A percentile compares a stretch with the other conserved stretches of the same genome.
These are phyloP conservation scores for Aspergillus aculeatinus DNA, from an alignment of 2,329 filamentous ascomycete genomes.

Conservation along the genomic window DNA sequence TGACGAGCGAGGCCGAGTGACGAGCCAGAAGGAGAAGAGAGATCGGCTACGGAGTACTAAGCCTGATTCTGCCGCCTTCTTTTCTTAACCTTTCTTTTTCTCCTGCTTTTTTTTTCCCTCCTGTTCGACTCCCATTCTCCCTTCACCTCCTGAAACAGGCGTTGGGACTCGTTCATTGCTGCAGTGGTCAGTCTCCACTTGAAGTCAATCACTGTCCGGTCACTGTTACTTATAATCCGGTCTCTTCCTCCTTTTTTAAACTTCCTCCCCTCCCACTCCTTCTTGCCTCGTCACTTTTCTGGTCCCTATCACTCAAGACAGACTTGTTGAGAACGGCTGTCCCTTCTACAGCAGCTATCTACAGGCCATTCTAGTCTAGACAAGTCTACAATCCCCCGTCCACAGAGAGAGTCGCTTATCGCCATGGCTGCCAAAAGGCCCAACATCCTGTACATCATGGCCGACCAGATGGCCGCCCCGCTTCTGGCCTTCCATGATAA, in stretches of 20 bases:
- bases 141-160: neutral
- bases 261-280: neutral
- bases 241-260: neutral
- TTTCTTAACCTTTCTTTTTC: neutral
- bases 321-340: neutral
- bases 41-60: too few relatives aligned
- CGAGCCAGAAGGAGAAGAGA: neutral
- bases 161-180: neutral
- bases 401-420: constrained; percentile 2
- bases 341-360: neutral
- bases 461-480: constrained; percentile 88
- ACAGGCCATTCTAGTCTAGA: neutral
- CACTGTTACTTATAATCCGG: neutral
- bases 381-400: neutral
- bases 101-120: neutral
- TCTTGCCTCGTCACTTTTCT: neutral
- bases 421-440: constrained; percentile 54
- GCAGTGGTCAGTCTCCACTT: neutral
- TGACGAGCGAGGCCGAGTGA: constrained; percentile 4
- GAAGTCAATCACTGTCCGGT: neutral
- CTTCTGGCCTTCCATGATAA: constrained; percentile 90
- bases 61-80: neutral
- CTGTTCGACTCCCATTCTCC: neutral
- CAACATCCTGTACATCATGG: constrained; percentile 93
- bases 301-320: neutral